Base-by-base conservation (phyloP, 768 basidiomycete species). In the Naganishia vaughanmartiniae region DNA sequence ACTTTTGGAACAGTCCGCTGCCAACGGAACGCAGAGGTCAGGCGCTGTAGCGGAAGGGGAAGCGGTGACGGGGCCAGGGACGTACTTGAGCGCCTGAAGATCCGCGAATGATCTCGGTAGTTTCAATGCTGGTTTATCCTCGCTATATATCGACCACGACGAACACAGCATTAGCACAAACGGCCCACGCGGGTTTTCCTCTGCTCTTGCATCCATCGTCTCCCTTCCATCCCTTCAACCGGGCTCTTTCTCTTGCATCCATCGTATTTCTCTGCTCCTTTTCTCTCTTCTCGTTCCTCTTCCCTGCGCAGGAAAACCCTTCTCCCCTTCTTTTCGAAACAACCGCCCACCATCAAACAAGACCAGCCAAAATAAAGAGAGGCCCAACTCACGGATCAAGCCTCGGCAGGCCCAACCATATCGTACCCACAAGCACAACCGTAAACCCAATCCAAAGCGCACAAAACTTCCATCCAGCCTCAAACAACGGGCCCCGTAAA, bases 41-140 rank as follows among this genome's bases (percentile, higher is more conserved):
- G 30, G 11, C 34, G 15, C 5, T 21, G 2, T 21, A 34, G 31
- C 55, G 33, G 14, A 21, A 31, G n/a, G 6, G 21, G 19, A 2
- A 6, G 36, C 11, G 19, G 34, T 70, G 11, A 21, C 30, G 28
- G 54, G 21, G 30, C 26, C 12, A 10, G 93, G 84, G 7, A 94
- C 87, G 26, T 79, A 83, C 78, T 97, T 96, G 65, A 97, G 85
- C 9, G 87, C 88, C 77, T 97, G 88, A 14, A 98, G 85, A 79
- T 97, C 88, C 24, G 84, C 85, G 74, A 98, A 97, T 3, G 89
- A 90, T 79, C 89, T 91, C 15, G 95, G 95, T 65, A 98, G 86
- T 75, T 87, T 89, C 30, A 98, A 84, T 33, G 85, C 78, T 0
- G 87, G 87, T 45, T 88, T 87, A 83, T 98, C 93, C 60, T 84